These are phyloP conservation scores for Poa annua DNA, from an alignment of 176 grass and related monocot genomes.

Conservation along the genomic window DNA sequence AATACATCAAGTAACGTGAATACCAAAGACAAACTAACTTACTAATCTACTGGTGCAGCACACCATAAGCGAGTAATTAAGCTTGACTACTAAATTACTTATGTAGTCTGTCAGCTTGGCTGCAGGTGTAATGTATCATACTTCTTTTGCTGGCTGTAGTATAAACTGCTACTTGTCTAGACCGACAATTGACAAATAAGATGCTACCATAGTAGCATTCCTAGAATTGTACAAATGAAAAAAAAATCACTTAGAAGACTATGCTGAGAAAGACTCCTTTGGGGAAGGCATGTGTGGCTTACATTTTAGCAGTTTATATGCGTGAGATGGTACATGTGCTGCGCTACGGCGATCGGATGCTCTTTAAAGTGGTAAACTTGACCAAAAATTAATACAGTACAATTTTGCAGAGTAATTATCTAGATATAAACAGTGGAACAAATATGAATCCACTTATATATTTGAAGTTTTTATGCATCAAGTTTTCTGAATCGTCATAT, in stretches of 20 bases:
- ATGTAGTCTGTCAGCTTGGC: neutral
- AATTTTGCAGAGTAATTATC: neutral
- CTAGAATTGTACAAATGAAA: too few species aligned
- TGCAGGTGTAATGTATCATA: constrained; percentile 8
- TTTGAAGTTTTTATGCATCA: neutral
- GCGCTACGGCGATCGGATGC: neutral
- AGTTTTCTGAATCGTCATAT: neutral
- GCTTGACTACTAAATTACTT: neutral
- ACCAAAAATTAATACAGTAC: neutral
- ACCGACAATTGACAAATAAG: neutral
- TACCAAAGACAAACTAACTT: neutral
- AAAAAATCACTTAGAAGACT: too few species aligned
- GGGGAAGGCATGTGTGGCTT: neutral
- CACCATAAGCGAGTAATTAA: neutral
- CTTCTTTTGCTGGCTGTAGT: neutral
- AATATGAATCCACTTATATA: neutral
- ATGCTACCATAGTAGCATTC: too few species aligned
- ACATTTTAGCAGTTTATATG: neutral
- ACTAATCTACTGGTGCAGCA: neutral
- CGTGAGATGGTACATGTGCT: neutral
- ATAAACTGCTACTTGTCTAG: neutral
- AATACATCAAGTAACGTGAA: neutral
- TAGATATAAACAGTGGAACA: neutral
- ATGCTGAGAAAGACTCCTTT: neutral
- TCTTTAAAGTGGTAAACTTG: neutral